Evolutionary conservation across 768 basidiomycete genomes (phyloP).

Genomic region (Amanita molliuscula): DNA sequence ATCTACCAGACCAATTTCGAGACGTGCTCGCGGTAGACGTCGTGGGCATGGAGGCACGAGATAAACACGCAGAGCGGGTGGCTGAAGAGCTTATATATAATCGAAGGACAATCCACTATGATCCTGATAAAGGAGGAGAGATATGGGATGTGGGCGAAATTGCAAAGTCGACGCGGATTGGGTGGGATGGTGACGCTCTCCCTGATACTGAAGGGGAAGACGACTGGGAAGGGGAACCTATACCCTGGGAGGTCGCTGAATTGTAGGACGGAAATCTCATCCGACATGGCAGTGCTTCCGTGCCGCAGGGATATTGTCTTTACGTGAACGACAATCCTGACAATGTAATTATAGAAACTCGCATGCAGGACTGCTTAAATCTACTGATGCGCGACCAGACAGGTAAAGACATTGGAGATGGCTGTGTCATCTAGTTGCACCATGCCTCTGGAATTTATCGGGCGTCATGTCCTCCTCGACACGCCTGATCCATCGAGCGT

Average conservation of each 20-base stretch:
- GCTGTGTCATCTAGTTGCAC: too few species aligned
- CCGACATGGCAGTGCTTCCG: neutral
- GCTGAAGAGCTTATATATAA: slow-evolving; percentile 56
- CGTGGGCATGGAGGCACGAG: slow-evolving; percentile 26
- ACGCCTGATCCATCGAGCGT: slow-evolving; percentile 1
- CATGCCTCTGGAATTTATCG: neutral
- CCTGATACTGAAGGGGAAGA: slow-evolving; percentile 36
- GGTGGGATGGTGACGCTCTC: slow-evolving; percentile 13
- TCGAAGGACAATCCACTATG: slow-evolving; percentile 41
- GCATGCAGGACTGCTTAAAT: neutral
- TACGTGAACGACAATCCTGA: neutral
- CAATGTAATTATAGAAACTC: neutral
- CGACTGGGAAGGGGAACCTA: slow-evolving; percentile 76
- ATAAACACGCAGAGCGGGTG: slow-evolving; percentile 39
- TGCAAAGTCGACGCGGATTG: slow-evolving; percentile 12
- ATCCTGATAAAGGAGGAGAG: slow-evolving; percentile 55
- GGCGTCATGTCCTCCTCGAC: neutral
- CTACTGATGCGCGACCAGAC: neutral
- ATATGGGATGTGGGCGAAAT: slow-evolving; percentile 72
- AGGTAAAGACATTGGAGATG: too few species aligned
- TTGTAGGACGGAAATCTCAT: slow-evolving; percentile 28
- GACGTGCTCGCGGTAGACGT: slow-evolving; percentile 54
- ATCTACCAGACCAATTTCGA: slow-evolving; percentile 58
- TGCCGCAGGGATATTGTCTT: neutral
- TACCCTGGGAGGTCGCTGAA: slow-evolving; percentile 76